phyloP scores from a whole-genome alignment of 2,329 filamentous ascomycete species.

The Fusarium sp. region DNA sequence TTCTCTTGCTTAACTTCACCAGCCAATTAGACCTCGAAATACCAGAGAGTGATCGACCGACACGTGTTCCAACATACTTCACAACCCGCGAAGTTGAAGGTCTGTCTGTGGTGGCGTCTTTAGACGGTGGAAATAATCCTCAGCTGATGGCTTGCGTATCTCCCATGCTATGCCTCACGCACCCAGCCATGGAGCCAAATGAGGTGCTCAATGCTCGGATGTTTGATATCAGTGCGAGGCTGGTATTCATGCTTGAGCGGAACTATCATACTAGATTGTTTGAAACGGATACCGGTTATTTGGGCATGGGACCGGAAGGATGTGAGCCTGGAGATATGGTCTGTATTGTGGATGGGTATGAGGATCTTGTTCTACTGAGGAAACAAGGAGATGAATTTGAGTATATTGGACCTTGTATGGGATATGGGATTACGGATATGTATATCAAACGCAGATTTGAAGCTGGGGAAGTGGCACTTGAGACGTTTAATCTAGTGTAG shows the following conservation, averaged over 20 bases:
- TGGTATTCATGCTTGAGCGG: not conserved
- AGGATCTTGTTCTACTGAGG: not conserved
- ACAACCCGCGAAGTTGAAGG: not conserved
- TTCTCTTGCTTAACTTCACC: not conserved
- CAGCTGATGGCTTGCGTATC: not conserved
- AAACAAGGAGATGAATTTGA: not conserved
- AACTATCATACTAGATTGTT: not conserved
- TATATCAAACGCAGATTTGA: not conserved
- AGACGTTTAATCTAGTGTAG: not conserved
- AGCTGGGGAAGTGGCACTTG: rapidly evolving
- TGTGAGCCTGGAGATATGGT: not conserved
- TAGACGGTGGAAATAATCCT: not conserved
- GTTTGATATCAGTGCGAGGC: not conserved
- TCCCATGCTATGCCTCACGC: not conserved
- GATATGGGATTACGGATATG: constrained; percentile 1
- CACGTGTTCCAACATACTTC: not conserved
- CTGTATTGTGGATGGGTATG: not conserved
- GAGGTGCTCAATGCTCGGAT: not conserved
- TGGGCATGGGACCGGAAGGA: not conserved
- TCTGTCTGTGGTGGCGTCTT: not conserved
- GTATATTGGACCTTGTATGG: constrained; percentile 3
- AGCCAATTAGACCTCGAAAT: not conserved
- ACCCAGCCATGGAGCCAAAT: not conserved
- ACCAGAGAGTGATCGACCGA: not conserved
- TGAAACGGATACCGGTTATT: not conserved